These are phyloP conservation scores for Paecilomyces fulvus DNA, from an alignment of 2,329 filamentous ascomycete species.

Conservation along the genomic window DNA sequence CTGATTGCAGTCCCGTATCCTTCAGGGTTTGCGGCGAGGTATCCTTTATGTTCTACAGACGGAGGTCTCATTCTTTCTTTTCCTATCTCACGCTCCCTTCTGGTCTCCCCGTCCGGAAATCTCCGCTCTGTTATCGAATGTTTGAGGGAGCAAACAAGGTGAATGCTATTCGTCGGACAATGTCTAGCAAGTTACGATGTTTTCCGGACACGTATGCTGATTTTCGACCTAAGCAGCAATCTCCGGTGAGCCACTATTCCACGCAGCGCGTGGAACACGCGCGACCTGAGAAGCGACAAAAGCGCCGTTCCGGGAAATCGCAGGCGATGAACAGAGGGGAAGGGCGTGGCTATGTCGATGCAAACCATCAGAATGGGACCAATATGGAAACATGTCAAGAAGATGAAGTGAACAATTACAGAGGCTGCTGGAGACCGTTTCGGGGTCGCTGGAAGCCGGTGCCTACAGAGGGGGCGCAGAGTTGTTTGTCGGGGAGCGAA, in stretches of 20 bases:
- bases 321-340: background rate
- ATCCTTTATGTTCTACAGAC: background rate
- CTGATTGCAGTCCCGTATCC: background rate
- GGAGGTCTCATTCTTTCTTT: background rate
- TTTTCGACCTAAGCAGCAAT: background rate
- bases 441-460: slow-evolving; percentile 10
- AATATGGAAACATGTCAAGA: background rate
- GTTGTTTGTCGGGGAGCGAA: background rate
- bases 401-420: slow-evolving; percentile 1
- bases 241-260: background rate
- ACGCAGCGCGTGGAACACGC: background rate
- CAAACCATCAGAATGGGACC: background rate
- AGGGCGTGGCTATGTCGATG: background rate
- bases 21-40: background rate
- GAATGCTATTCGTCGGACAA: background rate
- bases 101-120: background rate
- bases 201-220: background rate
- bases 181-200: background rate
- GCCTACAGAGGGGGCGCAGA: background rate
- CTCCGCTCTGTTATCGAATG: slow-evolving; percentile 5
- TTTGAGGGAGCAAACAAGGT: slow-evolving; percentile 5
- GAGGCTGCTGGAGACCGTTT: slow-evolving; percentile 12
- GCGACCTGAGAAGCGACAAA: slow-evolving; percentile 2
- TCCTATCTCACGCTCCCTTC: background rate
- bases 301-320: background rate